Conservation (phyloP, 2,329 filamentous ascomycete genomes). For the Aquanectria penicillioides region DNA sequence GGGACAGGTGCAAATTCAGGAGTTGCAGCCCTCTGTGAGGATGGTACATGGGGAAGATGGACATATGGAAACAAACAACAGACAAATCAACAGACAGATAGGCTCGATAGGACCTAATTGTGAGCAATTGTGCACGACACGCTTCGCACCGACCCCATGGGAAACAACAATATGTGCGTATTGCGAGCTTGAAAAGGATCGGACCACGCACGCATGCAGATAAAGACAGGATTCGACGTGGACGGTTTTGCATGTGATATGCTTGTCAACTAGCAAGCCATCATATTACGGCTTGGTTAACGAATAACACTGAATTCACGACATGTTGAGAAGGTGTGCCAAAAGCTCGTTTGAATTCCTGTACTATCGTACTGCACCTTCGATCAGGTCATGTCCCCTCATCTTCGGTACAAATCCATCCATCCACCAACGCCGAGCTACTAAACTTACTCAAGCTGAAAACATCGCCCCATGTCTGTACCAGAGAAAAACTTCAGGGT, state of each 20-base stretch:
- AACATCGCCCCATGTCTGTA: constrained; percentile 10
- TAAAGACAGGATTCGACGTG: too few species aligned
- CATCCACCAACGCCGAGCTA: constrained; percentile 43
- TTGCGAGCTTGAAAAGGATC: neutral
- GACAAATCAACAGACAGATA: neutral
- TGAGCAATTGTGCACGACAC: constrained; percentile 18
- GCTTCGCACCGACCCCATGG: too few species aligned
- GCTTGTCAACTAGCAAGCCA: too few species aligned
- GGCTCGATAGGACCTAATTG: constrained; percentile 12
- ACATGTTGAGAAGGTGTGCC: neutral
- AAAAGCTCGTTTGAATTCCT: constrained; percentile 31
- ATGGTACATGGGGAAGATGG: neutral
- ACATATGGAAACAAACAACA: constrained; percentile 1
- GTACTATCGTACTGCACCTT: constrained; percentile 33
- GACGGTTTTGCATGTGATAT: too few species aligned
- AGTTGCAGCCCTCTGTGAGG: neutral
- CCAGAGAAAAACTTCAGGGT: neutral
- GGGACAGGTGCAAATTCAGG: neutral
- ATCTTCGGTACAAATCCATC: constrained; percentile 34
- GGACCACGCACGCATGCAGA: neutral
- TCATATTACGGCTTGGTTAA: too few species aligned
- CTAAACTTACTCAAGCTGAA: constrained; percentile 34
- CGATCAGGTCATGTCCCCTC: constrained; percentile 22
- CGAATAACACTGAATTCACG: too few species aligned
- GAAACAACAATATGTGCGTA: too few species aligned